Base-by-base conservation (phyloP, 2,329 filamentous ascomycete species). In the Trichoderma endophyticum region DNA sequence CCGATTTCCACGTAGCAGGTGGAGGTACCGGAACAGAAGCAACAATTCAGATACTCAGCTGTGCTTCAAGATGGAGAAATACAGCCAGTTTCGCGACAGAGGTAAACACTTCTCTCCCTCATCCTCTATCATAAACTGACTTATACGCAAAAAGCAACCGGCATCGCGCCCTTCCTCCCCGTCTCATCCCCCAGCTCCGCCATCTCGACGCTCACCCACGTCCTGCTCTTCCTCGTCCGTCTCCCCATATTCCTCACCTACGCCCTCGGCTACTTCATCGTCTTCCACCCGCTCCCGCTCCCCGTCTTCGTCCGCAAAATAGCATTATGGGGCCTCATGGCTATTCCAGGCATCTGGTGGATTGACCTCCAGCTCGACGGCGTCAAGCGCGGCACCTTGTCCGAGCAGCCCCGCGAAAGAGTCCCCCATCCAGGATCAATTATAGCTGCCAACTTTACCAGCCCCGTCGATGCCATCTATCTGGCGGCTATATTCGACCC, bases 331-430 rank as follows among this genome's bases (percentile, higher is more conserved):
- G 88, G 90, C 73, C 88, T 98, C 75, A 88, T 99, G 76, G 92
- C 90, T 48, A 92, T 97, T 72, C 94, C 95, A 0, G 95, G 96
- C 32, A 93, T 99, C 72, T 98, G 95, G 94, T 98, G 95, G 95
- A 91, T 98, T 71, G 96, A 99, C 82, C 85, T 99, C n/a, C 95
- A 98, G 81, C 93, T 99, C 75, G 96, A 99, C 80, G 95, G 95
- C 72, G 96, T 99, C 69, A 95, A 93, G 83, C 93, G 94, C 83
- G 96, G 96, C 83, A 95, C 92, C 30, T 86, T 97, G 36, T 91
- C 92, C 61, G 91, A 92, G 78, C 91, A 94, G 77, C 90, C 92
- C 51, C 84, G 87, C 71, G 86, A 90, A 73, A 90, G 93, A 54
- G 89, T 98, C 21, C 96, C 96, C 1, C 89, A 92, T 71, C 89